These are phyloP conservation scores for Amphichorda felina DNA, from an alignment of 2,329 filamentous ascomycete species.

Conservation along the genomic window DNA sequence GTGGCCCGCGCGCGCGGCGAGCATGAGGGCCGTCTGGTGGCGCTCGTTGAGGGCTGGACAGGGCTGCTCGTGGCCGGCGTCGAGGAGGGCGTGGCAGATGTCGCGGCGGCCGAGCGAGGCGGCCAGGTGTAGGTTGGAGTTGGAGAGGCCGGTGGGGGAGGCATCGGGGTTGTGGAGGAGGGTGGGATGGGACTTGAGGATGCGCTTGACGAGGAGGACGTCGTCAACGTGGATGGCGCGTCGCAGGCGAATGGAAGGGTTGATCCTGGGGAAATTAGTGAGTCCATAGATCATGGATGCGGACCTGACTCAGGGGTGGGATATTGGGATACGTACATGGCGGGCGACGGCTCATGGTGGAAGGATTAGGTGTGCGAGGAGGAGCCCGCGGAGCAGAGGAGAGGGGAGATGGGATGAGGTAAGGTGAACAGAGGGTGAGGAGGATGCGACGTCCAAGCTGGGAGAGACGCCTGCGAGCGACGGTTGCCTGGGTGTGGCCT, in stretches of 20 bases:
- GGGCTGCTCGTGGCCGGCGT: conserved; percentile 62
- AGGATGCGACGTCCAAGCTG: no score
- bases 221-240: conserved; percentile 73
- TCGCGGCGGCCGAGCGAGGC: conserved; percentile 58
- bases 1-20: conserved; percentile 59
- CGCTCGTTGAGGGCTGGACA: conserved; percentile 68
- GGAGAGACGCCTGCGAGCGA: no score
- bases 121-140: conserved; percentile 75
- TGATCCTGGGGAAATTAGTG: conserved; percentile 66
- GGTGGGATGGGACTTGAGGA: conserved; percentile 58
- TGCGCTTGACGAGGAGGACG: conserved; percentile 59
- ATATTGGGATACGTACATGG: conserved; percentile 2
- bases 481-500: no score
- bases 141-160: conserved; percentile 54
- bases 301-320: no score
- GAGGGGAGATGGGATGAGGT: no score
- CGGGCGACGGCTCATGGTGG: conserved; percentile 1
- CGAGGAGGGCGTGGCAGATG: conserved; percentile 59
- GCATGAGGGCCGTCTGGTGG: conserved; percentile 71
- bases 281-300: no score
- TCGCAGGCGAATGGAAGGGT: conserved; percentile 63
- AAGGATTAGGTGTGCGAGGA: background rate
- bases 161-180: conserved; percentile 72
- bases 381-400: background rate
- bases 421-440: no score